phyloP scores from a whole-genome alignment of 192 early-diverging fungal species.

The Dissophora ornata region DNA sequence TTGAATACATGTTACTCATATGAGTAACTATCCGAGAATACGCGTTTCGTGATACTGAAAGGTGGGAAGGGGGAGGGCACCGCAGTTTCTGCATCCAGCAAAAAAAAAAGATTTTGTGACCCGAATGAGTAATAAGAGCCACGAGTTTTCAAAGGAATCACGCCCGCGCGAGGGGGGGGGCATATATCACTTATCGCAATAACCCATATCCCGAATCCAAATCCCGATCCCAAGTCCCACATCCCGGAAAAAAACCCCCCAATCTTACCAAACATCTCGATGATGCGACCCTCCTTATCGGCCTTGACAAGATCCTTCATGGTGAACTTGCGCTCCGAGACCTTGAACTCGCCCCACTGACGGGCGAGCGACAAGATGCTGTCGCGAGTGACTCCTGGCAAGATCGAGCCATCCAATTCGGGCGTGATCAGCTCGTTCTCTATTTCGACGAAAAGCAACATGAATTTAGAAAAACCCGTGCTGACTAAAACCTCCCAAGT shows the following conservation, averaged over 20 bases:
- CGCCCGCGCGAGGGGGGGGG: too few relatives aligned
- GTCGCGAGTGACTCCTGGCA: slow-evolving; percentile 95
- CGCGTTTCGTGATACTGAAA: too few relatives aligned
- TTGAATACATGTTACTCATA: background rate
- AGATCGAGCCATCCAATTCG: slow-evolving; percentile 92
- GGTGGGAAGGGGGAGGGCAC: too few relatives aligned
- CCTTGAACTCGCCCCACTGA: slow-evolving; percentile 89
- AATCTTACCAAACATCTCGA: slow-evolving; percentile 89
- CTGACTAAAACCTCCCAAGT: too few relatives aligned
- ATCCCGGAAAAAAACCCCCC: background rate
- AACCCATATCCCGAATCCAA: too few relatives aligned
- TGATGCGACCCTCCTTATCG: slow-evolving; percentile 79
- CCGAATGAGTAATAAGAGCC: slow-evolving; percentile 21
- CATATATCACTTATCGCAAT: too few relatives aligned
- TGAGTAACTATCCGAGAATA: slow-evolving; percentile 8
- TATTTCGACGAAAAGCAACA: too few relatives aligned
- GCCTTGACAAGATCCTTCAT: slow-evolving; percentile 85
- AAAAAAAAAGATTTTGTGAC: background rate
- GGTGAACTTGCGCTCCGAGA: slow-evolving; percentile 83
- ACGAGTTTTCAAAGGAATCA: too few relatives aligned
- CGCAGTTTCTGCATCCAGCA: background rate
- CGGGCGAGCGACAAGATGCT: slow-evolving; percentile 85
- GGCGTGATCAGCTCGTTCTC: slow-evolving; percentile 91
- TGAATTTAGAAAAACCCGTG: too few relatives aligned
- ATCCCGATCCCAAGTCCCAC: too few relatives aligned